These are phyloP conservation scores for Kurtzmaniella fragi DNA, from an alignment of 805 yeast species.

Conservation along the genomic window DNA sequence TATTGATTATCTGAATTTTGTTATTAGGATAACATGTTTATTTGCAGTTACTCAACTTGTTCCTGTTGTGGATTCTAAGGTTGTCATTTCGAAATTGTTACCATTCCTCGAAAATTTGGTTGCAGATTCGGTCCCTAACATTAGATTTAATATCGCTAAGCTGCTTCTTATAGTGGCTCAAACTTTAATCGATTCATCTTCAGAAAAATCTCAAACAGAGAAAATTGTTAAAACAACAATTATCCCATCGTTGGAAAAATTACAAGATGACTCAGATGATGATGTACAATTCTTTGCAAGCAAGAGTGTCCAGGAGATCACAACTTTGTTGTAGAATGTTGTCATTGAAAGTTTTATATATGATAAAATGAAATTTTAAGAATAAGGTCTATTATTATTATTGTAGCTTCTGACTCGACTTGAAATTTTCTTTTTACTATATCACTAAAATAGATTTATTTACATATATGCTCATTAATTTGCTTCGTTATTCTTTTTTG, in stretches of 20 bases:
- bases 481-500: constrained; percentile 1
- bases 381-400: too few relatives aligned
- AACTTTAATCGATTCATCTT: constrained; percentile 32
- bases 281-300: constrained; percentile 87
- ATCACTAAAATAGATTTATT: not conserved
- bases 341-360: not conserved
- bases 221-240: constrained; percentile 40
- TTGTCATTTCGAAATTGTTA: constrained; percentile 59
- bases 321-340: constrained; percentile 1
- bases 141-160: constrained; percentile 92
- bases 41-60: constrained; percentile 81
- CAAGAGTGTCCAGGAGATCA: constrained; percentile 44
- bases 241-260: constrained; percentile 58
- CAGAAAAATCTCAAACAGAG: constrained; percentile 3
- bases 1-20: constrained; percentile 64
- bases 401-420: too few relatives aligned
- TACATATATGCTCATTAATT: not conserved
- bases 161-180: constrained; percentile 61
- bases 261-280: constrained; percentile 69
- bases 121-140: constrained; percentile 86
- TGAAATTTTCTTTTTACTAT: too few relatives aligned
- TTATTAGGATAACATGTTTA: constrained; percentile 86
- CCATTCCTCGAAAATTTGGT: constrained; percentile 75
- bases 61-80: constrained; percentile 57
- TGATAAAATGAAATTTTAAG: too few relatives aligned